Evolutionary conservation across 2,329 filamentous ascomycete genomes (phyloP).

Genomic region (Moelleriella libera): DNA sequence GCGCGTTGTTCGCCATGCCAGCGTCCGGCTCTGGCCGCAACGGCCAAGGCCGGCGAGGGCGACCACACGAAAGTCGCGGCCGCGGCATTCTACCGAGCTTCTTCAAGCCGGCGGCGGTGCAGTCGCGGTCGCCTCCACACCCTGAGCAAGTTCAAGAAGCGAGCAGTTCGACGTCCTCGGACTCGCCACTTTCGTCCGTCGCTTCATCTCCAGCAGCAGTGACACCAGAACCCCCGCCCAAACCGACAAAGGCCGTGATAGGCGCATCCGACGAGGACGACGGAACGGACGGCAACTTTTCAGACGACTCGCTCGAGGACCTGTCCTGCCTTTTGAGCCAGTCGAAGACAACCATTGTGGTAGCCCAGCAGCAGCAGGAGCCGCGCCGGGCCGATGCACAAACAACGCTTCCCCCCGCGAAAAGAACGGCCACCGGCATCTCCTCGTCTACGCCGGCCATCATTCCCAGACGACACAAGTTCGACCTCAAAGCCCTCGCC

Average conservation of each 20-base stretch:
- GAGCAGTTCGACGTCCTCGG: too few species aligned
- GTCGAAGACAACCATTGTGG: constrained; percentile 4
- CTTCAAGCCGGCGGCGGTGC: constrained; percentile 17
- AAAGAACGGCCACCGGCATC: constrained; percentile 26
- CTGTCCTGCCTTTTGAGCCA: constrained; percentile 22
- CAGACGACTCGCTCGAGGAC: constrained; percentile 44
- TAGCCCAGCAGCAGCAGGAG: constrained; percentile 1
- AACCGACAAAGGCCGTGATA: constrained; percentile 29
- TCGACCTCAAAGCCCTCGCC: constrained; percentile 48
- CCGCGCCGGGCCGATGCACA: constrained; percentile 12
- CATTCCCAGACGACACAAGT: constrained; percentile 40
- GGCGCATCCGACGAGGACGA: constrained; percentile 56
- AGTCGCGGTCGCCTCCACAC: constrained; percentile 6
- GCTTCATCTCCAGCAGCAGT: neutral
- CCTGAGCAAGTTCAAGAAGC: too few species aligned
- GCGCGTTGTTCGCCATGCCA: constrained; percentile 5
- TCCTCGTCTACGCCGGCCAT: constrained; percentile 34
- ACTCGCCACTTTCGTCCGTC: neutral
- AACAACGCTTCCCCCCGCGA: constrained; percentile 27
- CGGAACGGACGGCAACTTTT: constrained; percentile 36
- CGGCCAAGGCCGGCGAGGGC: neutral
- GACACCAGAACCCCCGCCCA: constrained; percentile 11
- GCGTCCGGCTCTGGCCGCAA: constrained; percentile 11
- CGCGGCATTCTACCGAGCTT: constrained; percentile 21
- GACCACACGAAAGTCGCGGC: constrained; percentile 2